Conservation (phyloP, 2,329 filamentous ascomycete species). For the Madurella mycetomatis region DNA sequence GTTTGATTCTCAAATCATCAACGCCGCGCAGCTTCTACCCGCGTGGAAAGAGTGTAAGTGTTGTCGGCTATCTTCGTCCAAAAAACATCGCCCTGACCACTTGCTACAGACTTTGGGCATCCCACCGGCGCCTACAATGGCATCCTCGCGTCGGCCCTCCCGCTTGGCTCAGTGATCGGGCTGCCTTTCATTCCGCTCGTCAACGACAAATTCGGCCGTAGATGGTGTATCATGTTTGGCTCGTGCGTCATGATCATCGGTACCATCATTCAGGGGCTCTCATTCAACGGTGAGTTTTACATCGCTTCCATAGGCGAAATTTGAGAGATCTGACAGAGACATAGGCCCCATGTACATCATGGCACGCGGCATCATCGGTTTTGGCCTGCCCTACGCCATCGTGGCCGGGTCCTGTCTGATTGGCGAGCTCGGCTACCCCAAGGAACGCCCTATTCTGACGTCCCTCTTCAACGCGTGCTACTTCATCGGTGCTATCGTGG, state of each 20-base stretch:
- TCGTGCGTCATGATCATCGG: constrained; percentile 52
- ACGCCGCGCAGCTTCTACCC: constrained; percentile 36
- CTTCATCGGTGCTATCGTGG: constrained; percentile 47
- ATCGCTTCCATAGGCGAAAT: too few relatives aligned
- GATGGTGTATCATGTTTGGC: constrained; percentile 53
- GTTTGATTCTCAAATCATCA: constrained; percentile 46
- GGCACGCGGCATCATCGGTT: constrained; percentile 55
- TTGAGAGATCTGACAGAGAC: neutral
- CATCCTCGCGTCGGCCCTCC: constrained; percentile 56
- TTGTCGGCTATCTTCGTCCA: constrained; percentile 44
- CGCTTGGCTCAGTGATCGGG: constrained; percentile 54
- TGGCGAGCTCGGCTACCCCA: constrained; percentile 56
- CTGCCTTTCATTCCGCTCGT: constrained; percentile 54
- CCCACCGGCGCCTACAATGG: constrained; percentile 44
- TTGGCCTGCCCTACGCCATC: constrained; percentile 57
- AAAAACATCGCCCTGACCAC: neutral
- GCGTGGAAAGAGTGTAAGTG: constrained; percentile 34
- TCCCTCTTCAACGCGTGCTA: constrained; percentile 58
- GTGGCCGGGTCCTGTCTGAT: constrained; percentile 55
- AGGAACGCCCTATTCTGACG: constrained; percentile 54
- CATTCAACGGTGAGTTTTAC: constrained; percentile 35
- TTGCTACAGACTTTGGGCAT: constrained; percentile 41
- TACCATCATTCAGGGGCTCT: constrained; percentile 51
- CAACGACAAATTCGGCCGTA: constrained; percentile 51
- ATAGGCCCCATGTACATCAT: constrained; percentile 51